These are phyloP conservation scores for Ceratobasidium sp. DNA, from an alignment of 1,284 basidiomycete species.

Conservation along the genomic window DNA sequence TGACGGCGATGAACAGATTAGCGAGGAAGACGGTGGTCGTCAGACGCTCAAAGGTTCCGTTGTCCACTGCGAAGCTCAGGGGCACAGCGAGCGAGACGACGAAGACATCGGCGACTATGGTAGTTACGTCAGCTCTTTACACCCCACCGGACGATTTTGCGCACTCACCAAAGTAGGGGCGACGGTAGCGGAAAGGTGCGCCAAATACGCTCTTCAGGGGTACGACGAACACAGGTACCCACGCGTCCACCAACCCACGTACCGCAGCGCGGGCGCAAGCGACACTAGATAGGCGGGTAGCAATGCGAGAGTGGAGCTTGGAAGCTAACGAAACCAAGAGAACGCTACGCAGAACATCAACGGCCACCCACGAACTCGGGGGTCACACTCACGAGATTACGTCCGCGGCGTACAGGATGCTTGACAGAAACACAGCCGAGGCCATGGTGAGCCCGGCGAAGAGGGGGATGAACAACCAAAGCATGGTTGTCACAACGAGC, in stretches of 20 bases:
- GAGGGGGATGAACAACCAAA: background rate
- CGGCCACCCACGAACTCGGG: background rate
- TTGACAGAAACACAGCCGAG: background rate
- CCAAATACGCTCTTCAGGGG: background rate
- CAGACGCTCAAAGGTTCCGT: background rate
- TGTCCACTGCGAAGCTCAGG: background rate
- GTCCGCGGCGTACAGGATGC: background rate
- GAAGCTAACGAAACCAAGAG: background rate
- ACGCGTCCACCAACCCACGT: background rate
- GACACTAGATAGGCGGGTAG: background rate
- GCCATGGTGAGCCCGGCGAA: background rate
- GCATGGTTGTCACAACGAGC: background rate
- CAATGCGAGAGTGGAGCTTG: background rate
- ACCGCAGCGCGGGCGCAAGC: too few relatives aligned
- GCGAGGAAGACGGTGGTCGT: background rate
- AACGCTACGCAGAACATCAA: background rate
- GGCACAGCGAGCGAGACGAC: background rate
- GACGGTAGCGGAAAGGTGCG: background rate
- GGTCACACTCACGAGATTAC: background rate
- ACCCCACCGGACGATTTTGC: background rate
- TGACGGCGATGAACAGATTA: background rate
- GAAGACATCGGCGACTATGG: background rate
- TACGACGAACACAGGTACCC: background rate
- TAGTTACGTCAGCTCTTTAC: background rate
- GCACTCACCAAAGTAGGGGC: background rate